Evolutionary conservation across 106 monocot species (phyloP).

Genomic region (Phalaenopsis aphrodite): DNA sequence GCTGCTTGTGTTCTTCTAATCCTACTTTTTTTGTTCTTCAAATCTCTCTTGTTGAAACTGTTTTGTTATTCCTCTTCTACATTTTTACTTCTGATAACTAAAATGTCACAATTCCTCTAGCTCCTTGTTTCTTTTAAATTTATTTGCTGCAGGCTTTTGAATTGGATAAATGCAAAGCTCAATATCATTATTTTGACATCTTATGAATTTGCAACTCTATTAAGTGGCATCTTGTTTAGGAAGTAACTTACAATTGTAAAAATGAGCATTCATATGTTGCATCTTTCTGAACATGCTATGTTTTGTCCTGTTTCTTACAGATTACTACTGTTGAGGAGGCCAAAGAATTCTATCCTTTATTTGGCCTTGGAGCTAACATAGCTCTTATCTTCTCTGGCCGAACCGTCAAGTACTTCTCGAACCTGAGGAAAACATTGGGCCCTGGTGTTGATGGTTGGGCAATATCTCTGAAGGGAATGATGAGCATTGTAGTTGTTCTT

Average conservation of each 20-base stretch:
- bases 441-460: constrained; percentile 98
- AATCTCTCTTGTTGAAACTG: background rate
- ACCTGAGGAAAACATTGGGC: constrained; percentile 76
- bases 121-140: background rate
- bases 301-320: constrained; percentile 29
- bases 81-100: too few species aligned
- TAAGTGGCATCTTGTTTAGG: background rate
- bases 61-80: background rate
- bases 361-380: constrained; percentile 92
- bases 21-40: too few species aligned
- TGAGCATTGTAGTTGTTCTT: constrained; percentile 87
- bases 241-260: background rate
- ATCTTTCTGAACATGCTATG: background rate
- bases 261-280: background rate
- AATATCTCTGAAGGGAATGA: constrained; percentile 91
- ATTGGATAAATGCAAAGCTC: background rate
- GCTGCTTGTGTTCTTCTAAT: too few species aligned
- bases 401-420: constrained; percentile 96
- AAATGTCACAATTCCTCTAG: too few species aligned
- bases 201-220: background rate
- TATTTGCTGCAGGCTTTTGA: background rate
- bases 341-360: constrained; percentile 94
- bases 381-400: constrained; percentile 93
- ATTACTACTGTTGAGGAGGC: constrained; percentile 98
- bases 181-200: background rate